Conservation (phyloP, 2,329 filamentous ascomycete genomes). For the Exophiala calicioides region DNA sequence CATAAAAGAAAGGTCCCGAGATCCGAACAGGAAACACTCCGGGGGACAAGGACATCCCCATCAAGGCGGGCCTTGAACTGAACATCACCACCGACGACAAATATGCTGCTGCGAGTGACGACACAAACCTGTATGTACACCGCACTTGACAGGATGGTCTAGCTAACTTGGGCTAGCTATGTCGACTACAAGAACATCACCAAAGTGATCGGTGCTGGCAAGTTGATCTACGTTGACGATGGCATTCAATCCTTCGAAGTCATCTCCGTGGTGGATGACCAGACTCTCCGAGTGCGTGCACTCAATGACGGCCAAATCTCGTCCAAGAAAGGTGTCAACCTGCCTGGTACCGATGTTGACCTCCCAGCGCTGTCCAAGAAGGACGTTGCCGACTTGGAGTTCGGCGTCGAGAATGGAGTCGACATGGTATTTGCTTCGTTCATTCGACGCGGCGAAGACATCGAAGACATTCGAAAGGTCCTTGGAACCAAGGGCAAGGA, state of each 20-base stretch:
- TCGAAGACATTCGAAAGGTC: conserved; percentile 86
- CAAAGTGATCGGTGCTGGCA: conserved; percentile 89
- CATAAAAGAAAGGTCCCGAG: conserved; percentile 70
- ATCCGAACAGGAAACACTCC: conserved; percentile 79
- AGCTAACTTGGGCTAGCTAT: conserved; percentile 60
- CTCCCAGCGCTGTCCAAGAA: conserved; percentile 97
- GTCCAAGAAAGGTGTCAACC: conserved; percentile 98
- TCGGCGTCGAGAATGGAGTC: conserved; percentile 97
- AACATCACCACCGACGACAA: conserved; percentile 97
- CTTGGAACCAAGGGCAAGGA: conserved; percentile 89
- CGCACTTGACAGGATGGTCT: neutral
- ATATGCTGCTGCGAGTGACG: conserved; percentile 80
- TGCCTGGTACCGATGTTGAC: conserved; percentile 98
- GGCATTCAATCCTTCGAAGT: conserved; percentile 97
- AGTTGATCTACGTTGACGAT: conserved; percentile 97
- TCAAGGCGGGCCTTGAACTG: conserved; percentile 77
- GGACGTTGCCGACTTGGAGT: conserved; percentile 89
- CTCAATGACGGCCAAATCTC: conserved; percentile 99
- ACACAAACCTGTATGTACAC: conserved; percentile 77
- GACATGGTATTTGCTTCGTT: conserved; percentile 99
- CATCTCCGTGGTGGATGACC: conserved; percentile 78
- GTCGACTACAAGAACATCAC: conserved; percentile 99
- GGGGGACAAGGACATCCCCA: conserved; percentile 73
- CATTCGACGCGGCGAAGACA: conserved; percentile 91
- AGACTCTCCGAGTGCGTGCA: conserved; percentile 83